Conservation (phyloP, 805 yeast species). For the Kuraishia piskuri region DNA sequence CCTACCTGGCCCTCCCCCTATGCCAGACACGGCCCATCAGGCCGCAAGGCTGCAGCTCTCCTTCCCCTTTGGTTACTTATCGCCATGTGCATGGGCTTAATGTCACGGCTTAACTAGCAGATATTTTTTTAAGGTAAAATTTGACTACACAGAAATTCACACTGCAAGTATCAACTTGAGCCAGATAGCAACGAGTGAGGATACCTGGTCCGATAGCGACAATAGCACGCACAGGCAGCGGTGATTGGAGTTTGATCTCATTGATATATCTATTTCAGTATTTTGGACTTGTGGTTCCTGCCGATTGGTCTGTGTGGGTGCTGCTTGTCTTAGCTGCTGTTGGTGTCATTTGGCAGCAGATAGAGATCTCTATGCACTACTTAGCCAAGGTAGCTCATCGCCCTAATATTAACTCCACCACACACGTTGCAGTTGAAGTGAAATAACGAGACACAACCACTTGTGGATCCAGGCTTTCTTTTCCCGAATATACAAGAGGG, state of each 20-base stretch:
- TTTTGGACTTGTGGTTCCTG: not conserved
- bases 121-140: not conserved
- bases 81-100: not conserved
- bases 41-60: not conserved
- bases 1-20: too few relatives aligned
- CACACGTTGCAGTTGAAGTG: not conserved
- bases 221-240: not conserved
- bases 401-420: not conserved
- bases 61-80: not conserved
- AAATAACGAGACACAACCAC: not conserved
- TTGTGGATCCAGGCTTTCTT: too few relatives aligned
- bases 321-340: not conserved
- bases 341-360: not conserved
- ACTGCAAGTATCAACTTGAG: not conserved
- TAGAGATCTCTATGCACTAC: not conserved
- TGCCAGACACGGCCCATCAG: too few relatives aligned
- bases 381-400: not conserved
- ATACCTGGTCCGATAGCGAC: not conserved
- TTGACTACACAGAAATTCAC: not conserved
- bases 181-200: constrained; percentile 3
- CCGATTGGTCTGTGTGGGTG: not conserved
- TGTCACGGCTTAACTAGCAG: not conserved
- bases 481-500: too few relatives aligned
- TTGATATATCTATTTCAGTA: not conserved
- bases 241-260: not conserved